A percentile compares a stretch with the other conserved stretches of the same genome.
These are phyloP conservation scores for Tricholoma flavovirens DNA, from an alignment of 768 basidiomycete genomes.

Conservation along the genomic window DNA sequence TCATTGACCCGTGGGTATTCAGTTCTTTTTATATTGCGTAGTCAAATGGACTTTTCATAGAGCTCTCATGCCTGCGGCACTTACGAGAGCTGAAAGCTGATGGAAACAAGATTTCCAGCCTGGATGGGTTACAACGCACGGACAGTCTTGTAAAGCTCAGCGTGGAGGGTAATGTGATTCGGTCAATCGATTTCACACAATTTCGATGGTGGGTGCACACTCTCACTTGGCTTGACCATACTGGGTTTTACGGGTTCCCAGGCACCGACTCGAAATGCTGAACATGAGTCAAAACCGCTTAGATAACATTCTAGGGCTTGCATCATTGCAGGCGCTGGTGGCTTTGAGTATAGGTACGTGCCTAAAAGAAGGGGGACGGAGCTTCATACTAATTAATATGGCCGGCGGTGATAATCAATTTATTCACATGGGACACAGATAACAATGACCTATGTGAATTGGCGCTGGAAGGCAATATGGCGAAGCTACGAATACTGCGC, in stretches of 20 bases:
- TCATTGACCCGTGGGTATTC: conserved; percentile 71
- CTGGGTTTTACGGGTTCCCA: conserved; percentile 17
- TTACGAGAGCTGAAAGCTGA: conserved; percentile 89
- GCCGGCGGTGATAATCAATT: conserved; percentile 8
- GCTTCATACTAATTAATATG: conserved; percentile 18
- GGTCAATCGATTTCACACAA: conserved; percentile 49
- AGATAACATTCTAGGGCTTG: conserved; percentile 51
- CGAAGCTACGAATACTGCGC: conserved; percentile 76
- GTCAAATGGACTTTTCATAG: conserved; percentile 33
- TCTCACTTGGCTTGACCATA: conserved; percentile 9
- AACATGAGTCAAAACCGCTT: conserved; percentile 78
- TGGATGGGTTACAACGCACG: conserved; percentile 75
- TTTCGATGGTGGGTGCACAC: conserved; percentile 59
- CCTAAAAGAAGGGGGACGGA: conserved; percentile 9
- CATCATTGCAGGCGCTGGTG: conserved; percentile 53
- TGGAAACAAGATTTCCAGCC: conserved; percentile 66
- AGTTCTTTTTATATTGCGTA: conserved; percentile 6
- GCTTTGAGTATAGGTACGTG: conserved; percentile 81
- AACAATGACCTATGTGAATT: conserved; percentile 62
- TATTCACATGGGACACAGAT: conserved; percentile 40
- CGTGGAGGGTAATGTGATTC: conserved; percentile 67
- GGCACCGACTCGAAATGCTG: conserved; percentile 72
- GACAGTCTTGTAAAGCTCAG: conserved; percentile 82
- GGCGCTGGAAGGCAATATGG: conserved; percentile 48
- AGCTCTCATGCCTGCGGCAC: conserved; percentile 78